These are phyloP conservation scores for Fraxinus nigra DNA, from an alignment of 305 asterid species.

Conservation along the genomic window DNA sequence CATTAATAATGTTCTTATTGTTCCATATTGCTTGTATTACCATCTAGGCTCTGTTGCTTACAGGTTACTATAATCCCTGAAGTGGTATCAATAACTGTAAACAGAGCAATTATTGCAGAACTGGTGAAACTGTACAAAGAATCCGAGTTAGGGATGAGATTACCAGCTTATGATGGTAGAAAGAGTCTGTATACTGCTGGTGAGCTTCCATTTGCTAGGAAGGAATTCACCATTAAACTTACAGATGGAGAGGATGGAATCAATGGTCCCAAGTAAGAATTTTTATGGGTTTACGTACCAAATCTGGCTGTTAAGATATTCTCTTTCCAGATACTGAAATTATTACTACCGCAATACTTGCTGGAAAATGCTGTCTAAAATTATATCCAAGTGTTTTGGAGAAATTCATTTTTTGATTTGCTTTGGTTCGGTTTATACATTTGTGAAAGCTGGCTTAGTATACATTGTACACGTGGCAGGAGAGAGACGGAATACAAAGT, in stretches of 20 bases:
- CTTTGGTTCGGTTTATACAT: background rate
- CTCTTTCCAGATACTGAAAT: background rate
- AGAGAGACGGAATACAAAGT: conserved; percentile 84
- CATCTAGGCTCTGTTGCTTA: conserved; percentile 17
- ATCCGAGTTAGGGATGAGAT: conserved; percentile 84
- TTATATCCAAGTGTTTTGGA: background rate
- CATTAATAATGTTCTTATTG: conserved; percentile 35
- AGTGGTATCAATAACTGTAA: conserved; percentile 72
- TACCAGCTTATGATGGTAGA: conserved; percentile 97
- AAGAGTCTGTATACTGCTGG: conserved; percentile 95
- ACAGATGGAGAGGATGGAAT: conserved; percentile 70
- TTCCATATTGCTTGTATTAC: conserved; percentile 18
- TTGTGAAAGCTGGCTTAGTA: background rate
- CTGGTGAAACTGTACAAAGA: conserved; percentile 77
- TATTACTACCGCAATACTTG: background rate
- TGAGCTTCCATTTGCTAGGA: conserved; percentile 89
- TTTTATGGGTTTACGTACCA: conserved; percentile 7
- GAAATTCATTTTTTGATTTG: background rate
- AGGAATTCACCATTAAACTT: conserved; percentile 78
- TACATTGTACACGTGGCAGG: conserved; percentile 42
- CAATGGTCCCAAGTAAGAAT: conserved; percentile 80
- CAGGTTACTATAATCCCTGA: conserved; percentile 93
- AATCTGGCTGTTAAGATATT: conserved; percentile 2
- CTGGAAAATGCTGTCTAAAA: background rate
- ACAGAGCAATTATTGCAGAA: conserved; percentile 81